phyloP scores from a whole-genome alignment of 176 grass and related monocot genomes.

The Tillandsia leiboldiana region DNA sequence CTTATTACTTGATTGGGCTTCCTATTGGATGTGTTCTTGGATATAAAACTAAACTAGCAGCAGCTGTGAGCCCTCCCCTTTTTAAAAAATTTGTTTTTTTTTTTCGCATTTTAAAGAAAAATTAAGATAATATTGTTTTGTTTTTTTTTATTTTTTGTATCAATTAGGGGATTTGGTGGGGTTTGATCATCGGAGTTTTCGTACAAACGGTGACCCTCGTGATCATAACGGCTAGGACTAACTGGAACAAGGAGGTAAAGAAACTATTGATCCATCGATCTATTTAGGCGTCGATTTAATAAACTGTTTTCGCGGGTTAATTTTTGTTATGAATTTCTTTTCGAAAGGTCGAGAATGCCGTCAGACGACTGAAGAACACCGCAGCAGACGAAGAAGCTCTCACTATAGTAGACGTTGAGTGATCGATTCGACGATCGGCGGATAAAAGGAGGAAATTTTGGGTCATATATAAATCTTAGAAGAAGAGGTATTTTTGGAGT shows the following conservation, averaged over 20 bases:
- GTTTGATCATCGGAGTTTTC: conserved; percentile 57
- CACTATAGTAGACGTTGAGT: conserved; percentile 11
- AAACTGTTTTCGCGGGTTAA: not conserved
- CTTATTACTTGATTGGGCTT: conserved; percentile 69
- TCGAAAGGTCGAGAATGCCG: conserved; percentile 44
- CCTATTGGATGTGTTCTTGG: conserved; percentile 63
- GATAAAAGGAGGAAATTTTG: too few relatives aligned
- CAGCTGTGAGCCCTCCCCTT: conserved; percentile 27
- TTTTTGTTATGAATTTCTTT: not conserved
- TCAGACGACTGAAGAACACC: conserved; percentile 18
- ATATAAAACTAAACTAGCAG: conserved; percentile 51
- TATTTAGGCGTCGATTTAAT: not conserved
- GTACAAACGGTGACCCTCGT: conserved; percentile 56
- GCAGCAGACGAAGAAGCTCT: conserved; percentile 20
- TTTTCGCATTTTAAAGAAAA: not conserved
- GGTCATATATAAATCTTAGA: too few relatives aligned
- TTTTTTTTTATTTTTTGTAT: too few relatives aligned
- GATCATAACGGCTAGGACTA: conserved; percentile 57
- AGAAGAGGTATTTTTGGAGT: too few relatives aligned
- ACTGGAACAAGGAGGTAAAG: conserved; percentile 68
- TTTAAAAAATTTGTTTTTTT: not conserved
- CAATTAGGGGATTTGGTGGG: conserved; percentile 79
- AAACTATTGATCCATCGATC: not conserved
- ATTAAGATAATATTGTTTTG: not conserved
- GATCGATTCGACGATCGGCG: not conserved